Base-by-base conservation (phyloP, 1,284 basidiomycete genomes). In the Boletellus deceptivus region DNA sequence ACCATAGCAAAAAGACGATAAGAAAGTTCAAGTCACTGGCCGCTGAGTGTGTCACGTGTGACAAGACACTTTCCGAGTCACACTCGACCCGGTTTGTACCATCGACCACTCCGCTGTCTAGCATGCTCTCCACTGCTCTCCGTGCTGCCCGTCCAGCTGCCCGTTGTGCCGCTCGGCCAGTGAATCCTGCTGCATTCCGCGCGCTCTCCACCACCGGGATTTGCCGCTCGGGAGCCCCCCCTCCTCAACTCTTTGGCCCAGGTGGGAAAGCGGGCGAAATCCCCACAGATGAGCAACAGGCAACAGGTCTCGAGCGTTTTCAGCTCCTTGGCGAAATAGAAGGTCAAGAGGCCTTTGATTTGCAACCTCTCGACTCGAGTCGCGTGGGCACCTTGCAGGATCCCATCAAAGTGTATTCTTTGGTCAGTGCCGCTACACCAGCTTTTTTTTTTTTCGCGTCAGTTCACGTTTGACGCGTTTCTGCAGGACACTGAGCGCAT, bases 231-330 rank as follows among this genome's bases (percentile, higher is more conserved):
- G 80, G 79, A 39, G 71, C 82, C 33, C 74, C 80, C 17, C 77
- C 83, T 49, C 88, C 90, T 51, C 74, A 84, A 56, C 74, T 93
- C 58, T 86, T 79, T 61, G 92, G 93, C 59, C 62, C 78, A 60
- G 83, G 93, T 66, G 82, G 80, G 61, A 86, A 91, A 72, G 51
- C 82, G 13, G 93, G 92, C 58, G 78, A 85, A 63, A 82, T 93
- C 55, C 85, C 93, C 53, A 90, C 88, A 55, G 89, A 93, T 73
- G 79, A 89, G 66, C 79, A 91, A 62, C 96, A 99, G 75, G 83
- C 95, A 27, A 99, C 96, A 59, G 95, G 96, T 85, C 79, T 98
- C 55, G 95, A 98, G 75, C 91, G 96, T 72, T 85, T 95, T 69
- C 92, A 99, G 75, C 77, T 97, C 46, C 75, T 98, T 54, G 92